phyloP scores from a whole-genome alignment of 1,284 basidiomycete species.

The Puccinia novopanici region DNA sequence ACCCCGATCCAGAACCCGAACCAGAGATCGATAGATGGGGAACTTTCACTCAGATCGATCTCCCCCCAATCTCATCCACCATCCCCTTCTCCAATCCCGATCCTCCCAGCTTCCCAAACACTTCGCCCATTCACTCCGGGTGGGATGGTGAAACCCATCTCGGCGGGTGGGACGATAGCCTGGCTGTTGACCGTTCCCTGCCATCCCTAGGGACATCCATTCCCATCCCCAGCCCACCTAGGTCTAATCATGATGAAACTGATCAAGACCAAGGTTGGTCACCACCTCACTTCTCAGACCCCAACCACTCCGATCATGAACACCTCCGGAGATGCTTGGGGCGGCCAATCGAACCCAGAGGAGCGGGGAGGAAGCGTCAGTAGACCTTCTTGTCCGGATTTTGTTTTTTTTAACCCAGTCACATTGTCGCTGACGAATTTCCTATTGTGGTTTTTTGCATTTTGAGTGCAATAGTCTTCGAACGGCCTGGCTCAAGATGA shows the following conservation, averaged over 20 bases:
- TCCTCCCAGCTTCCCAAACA: neutral
- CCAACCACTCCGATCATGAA: neutral
- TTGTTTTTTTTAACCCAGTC: neutral
- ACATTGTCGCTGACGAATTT: neutral
- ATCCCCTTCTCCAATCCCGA: neutral
- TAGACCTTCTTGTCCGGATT: neutral
- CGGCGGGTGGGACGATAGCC: slow-evolving; percentile 26
- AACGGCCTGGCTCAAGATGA: neutral
- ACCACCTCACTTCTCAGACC: slow-evolving; percentile 17
- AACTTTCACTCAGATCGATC: slow-evolving; percentile 17
- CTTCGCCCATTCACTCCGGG: slow-evolving; percentile 23
- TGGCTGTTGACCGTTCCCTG: slow-evolving; percentile 9
- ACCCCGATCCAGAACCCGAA: neutral
- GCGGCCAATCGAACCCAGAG: neutral
- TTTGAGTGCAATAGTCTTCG: neutral
- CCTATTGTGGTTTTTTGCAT: neutral
- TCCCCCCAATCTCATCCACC: slow-evolving; percentile 14
- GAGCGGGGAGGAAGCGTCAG: neutral
- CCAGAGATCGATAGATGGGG: slow-evolving; percentile 28
- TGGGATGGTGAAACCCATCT: slow-evolving; percentile 43
- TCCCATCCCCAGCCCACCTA: neutral
- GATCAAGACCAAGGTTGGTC: slow-evolving; percentile 13
- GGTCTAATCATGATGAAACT: neutral
- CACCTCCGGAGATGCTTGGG: slow-evolving; percentile 25
- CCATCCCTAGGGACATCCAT: slow-evolving; percentile 14